These are phyloP conservation scores for Fusarium pilosicola DNA, from an alignment of 2,329 filamentous ascomycete genomes.

Conservation along the genomic window DNA sequence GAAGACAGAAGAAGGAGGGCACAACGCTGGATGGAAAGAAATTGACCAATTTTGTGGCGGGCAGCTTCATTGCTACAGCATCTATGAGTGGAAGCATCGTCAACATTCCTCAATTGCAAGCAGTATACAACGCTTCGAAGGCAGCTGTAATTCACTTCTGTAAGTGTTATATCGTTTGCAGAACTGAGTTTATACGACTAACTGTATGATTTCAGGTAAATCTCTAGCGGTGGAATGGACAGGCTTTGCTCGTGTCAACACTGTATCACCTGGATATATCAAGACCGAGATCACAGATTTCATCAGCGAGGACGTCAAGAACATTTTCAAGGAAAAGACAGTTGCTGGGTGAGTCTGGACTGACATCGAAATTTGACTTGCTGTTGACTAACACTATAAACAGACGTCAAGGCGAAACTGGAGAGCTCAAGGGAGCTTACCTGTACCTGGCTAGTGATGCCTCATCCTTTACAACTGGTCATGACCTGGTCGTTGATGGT, in stretches of 20 bases:
- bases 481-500: constrained; percentile 79
- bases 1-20: constrained; percentile 74
- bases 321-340: constrained; percentile 80
- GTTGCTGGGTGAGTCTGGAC: constrained; percentile 71
- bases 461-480: constrained; percentile 82
- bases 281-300: constrained; percentile 77
- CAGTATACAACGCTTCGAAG: constrained; percentile 79
- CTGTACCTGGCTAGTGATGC: constrained; percentile 85
- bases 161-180: constrained; percentile 45
- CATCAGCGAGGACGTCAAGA: constrained; percentile 71
- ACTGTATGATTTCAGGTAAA: constrained; percentile 59
- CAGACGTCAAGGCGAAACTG: constrained; percentile 74
- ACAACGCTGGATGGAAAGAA: constrained; percentile 70
- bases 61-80: constrained; percentile 81
- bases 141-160: constrained; percentile 70
- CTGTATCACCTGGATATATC: constrained; percentile 80
- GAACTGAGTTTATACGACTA: not conserved
- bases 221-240: constrained; percentile 82
- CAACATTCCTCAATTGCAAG: constrained; percentile 80
- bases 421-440: constrained; percentile 85
- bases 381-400: constrained; percentile 21
- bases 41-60: constrained; percentile 68
- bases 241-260: constrained; percentile 77
- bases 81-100: constrained; percentile 83
- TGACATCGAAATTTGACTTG: not conserved